Evolutionary conservation across 306 rosid species (phyloP), one percentile per base, ranked within the genome.

Genomic region (Astragalus membranaceus): DNA sequence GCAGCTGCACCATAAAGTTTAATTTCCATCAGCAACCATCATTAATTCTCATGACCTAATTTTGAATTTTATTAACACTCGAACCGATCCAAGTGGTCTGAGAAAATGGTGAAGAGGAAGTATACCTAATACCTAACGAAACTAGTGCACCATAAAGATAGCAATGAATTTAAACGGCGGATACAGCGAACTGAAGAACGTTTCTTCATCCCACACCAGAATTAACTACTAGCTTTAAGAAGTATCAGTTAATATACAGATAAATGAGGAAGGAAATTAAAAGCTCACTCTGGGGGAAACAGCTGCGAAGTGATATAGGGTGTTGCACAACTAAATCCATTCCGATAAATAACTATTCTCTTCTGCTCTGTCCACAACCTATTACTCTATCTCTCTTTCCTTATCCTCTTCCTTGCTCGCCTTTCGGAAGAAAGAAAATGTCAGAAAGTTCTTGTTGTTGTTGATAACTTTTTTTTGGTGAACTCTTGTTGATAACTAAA

Each of bases 241-340:
- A 64, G 69, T 64, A 48, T 70, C 33, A 41, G 39, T 58, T 39
- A 39, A 13, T 12, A 33, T 29, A 75, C n/a, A 39, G 16, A 51
- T 13, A 76, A 12, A 17, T 48, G 13, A 53, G 52, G 30, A 54
- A 47, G 29, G 12, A 57, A 48, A 41, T 5, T 41, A 0, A 62
- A 62, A 66, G 43, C 89, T 83, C 76, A 86, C 94, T 55, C 20
- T 76, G 80, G 33, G 90, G 39, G 76, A 81, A 75, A 68, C 71
- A 59, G 59, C 78, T 55, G 59, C 78, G 56, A 70, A 78, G 72
- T 61, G 85, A 65, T 26, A 74, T 36, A 30, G 74, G 67, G 52
- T 54, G 79, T 50, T 53, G 79, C 75, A 80, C 17, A 26, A 84
- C 67, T 47, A 77, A 75, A 79, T 85, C 89, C 97, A 92, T 89